A percentile compares a stretch with the other conserved stretches of the same genome.
phyloP scores from a whole-genome alignment of 352 stramenopile species.

The Phytophthora citricola region DNA sequence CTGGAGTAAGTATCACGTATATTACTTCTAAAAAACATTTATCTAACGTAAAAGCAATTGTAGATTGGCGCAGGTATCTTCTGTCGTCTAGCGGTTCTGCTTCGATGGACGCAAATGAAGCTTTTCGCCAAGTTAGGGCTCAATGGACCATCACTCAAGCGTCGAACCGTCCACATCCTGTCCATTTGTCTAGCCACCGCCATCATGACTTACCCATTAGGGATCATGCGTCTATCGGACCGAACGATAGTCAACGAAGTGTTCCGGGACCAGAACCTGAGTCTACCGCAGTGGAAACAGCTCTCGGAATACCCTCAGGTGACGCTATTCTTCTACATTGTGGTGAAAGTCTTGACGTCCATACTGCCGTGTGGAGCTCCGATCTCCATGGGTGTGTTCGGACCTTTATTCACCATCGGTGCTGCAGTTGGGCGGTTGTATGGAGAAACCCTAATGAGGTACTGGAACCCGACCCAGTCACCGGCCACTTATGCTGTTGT shows the following conservation, averaged over 20 bases:
- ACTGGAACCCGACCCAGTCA: constrained; percentile 79
- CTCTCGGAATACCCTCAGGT: constrained; percentile 72
- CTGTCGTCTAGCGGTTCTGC: constrained; percentile 58
- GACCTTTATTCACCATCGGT: constrained; percentile 84
- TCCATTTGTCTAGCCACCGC: constrained; percentile 65
- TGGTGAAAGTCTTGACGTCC: constrained; percentile 81
- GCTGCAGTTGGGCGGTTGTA: constrained; percentile 79
- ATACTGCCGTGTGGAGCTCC: constrained; percentile 78
- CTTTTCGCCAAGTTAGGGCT: constrained; percentile 66
- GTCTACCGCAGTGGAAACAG: constrained; percentile 71
- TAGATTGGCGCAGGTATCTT: constrained; percentile 77
- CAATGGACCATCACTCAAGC: constrained; percentile 59
- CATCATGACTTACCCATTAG: constrained; percentile 73
- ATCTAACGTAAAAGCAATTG: background rate
- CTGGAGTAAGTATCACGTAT: constrained; percentile 51
- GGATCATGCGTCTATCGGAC: constrained; percentile 82
- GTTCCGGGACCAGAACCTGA: constrained; percentile 74
- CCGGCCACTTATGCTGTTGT: constrained; percentile 91
- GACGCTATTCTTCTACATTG: constrained; percentile 82
- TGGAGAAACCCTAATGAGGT: constrained; percentile 83
- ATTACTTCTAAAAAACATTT: background rate
- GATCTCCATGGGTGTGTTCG: constrained; percentile 86
- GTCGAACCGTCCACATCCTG: constrained; percentile 68
- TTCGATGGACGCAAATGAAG: constrained; percentile 63
- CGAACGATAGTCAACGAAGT: constrained; percentile 83